Conservation (phyloP, 352 stramenopile species). For the Phytophthora podocarpi region DNA sequence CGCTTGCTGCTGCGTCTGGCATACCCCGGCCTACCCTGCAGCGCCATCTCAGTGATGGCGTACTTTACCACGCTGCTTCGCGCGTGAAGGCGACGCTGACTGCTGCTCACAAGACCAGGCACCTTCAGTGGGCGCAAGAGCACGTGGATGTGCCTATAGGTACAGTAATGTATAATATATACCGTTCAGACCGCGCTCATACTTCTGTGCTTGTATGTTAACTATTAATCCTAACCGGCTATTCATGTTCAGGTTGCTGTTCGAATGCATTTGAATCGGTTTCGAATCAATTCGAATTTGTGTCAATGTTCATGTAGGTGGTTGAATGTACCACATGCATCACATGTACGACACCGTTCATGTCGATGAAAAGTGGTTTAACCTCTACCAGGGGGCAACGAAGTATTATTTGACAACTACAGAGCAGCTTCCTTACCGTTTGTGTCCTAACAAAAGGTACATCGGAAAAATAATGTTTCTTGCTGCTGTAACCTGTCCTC, state of each 20-base stretch:
- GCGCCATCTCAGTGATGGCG: no score
- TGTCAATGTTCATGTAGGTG: no score
- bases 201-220: no score
- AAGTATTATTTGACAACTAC: slow-evolving; percentile 7
- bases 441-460: no score
- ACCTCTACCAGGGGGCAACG: slow-evolving; percentile 7
- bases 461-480: slow-evolving; percentile 22
- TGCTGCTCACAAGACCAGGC: not conserved
- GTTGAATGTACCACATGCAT: not conserved
- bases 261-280: not conserved
- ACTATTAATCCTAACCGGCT: no score
- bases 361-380: slow-evolving; percentile 29
- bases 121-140: not conserved
- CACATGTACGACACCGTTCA: slow-evolving; percentile 18
- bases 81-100: slow-evolving; percentile 4
- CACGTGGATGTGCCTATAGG: not conserved
- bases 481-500: slow-evolving; percentile 3
- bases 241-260: no score
- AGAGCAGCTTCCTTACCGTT: not conserved
- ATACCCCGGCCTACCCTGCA: not conserved
- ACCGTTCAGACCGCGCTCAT: not conserved
- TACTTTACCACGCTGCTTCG: no score
- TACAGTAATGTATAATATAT: not conserved
- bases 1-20: not conserved
- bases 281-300: not conserved